Evolutionary conservation across 192 early-diverging fungal genomes (phyloP), one percentile per base, ranked within the genome.

Genomic region (Allomyces macrogynus): DNA sequence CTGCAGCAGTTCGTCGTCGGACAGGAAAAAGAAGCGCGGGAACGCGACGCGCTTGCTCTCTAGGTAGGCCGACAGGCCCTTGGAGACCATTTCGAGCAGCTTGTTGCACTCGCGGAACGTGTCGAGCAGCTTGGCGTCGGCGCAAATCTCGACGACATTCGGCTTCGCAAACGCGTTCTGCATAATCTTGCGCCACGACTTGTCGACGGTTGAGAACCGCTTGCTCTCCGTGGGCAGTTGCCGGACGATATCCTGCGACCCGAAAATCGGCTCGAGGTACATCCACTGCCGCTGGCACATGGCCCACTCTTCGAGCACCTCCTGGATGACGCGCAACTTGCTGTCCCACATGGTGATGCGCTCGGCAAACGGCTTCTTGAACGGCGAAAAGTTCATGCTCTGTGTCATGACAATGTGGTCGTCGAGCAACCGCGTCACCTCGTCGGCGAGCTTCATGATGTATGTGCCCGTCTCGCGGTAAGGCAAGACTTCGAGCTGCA

Each of bases 221-320:
- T 94, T 96, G 78, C 97, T 98, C 66, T 99, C 95, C 4, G 87
- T n/a, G 16, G 49, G 49, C 2, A 57, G 20, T 57, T 57, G 49
- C 16, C 49, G 49, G 16, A 57, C 49, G 20, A 57, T 57, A n/a
- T 57, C 89, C 64, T 87, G 94, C 62, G 90, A 86, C 54, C 88
- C 85, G 70, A 99, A 99, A 64, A 99, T 98, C 40, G 94, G 95
- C 72, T 99, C 94, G 57, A 99, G 76, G 70, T 99, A 99, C 24
- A 99, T 95, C 94, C 95, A 99, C 71, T 98, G 97, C 43, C 97
- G 86, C 76, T 99, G 97, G 32, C 98, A 95, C 74, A 96, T 94
- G 61, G 96, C 93, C 97, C 97, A 99, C 7, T 96, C 88, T 78
- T 99, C 95, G 71, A 99, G 93, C 49, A 99, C 81, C 44, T 90